Evolutionary conservation across 2,329 filamentous ascomycete species (phyloP), one percentile per base, ranked within the genome.

Genomic region (Diaporthe longicolla): DNA sequence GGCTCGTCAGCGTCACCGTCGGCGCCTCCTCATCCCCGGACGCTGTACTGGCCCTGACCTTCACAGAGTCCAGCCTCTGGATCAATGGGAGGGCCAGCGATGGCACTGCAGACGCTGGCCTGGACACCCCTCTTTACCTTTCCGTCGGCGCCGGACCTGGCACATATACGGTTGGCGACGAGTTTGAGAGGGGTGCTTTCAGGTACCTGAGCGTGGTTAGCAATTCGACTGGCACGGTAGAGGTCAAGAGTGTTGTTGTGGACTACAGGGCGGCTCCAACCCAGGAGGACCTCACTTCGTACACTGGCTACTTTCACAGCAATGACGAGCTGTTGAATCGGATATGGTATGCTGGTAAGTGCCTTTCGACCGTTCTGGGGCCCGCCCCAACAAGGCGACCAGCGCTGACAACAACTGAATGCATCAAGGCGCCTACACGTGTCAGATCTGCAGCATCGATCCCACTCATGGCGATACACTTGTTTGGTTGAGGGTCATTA

Each of bases 301-400:
- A 89, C 72, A 84, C 85, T 48, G 88, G 88, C 10, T 89, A 89
- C 75, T 89, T 89, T 70, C 83, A 88, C 76, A 86, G 82, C 77
- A 85, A 82, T 55, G 86, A 86, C 58, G 83, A 87, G 37, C 78
- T 88, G 13, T 83, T 90, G 37, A 89, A 89, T 74, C 83, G 84
- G 6, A 87, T 89, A 63, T 90, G 89, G 88, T 90, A 90, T 76
- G 85, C 84, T 59, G 88, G 86, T 8, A 87, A 87, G 10, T 89
- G 74, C 4, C 79, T 82, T 71, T 81, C 81, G 17, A 78, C 78
- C 1, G 78, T 82, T 6, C 73, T 82, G 57, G 79, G 83, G 79
- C 82, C 37, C 40, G 40, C 71, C 80, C 80, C 17, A 52, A 17
- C n/a, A 24, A 0, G 43, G 19, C 11, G 21, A 7, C n/a, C 2